Evolutionary conservation across 2,329 filamentous ascomycete species (phyloP), one percentile per base, ranked within the genome.

Genomic region (Trichoderma atrobrunneum): DNA sequence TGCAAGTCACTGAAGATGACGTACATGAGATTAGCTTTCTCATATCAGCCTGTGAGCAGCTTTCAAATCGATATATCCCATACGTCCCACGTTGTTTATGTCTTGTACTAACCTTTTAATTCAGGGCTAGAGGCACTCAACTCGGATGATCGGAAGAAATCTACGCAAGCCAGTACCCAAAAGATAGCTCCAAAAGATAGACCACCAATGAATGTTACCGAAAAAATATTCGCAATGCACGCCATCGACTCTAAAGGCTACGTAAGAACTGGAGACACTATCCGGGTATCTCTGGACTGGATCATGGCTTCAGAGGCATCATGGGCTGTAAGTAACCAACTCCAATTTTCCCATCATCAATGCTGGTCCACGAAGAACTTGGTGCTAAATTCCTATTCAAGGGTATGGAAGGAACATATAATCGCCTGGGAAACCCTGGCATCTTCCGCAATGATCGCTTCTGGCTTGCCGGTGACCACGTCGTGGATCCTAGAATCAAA

Each of bases 361-460:
- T 11, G 11, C 21, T 56, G 10, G 10, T 1, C 11, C 6, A 6
- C 6, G 32, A 7, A 21, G 0, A 30, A 30, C 0, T 5, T 7
- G 1, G 11, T 30, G 16, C 18, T 67, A 30, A 67, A 3, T 5
- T 26, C 6, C 8, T 16, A 4, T 7, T 30, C 18, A 39, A 70
- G 67, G 79, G 80, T 54, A 86, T 86, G 84, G 78, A 81, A 36
- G 76, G 76, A 51, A 82, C 80, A 5, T 84, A 84, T 73, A 77
- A 83, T 5, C 67, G 76, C 4, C 75, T 86, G 8, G 82, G 83
- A 3, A 74, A 76, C 14, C 83, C 83, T 0, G 80, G 81, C 4
- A 83, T 85, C n/a, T 85, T 81, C 72, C 83, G 85, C 10, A 87
- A 86, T 67, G 84, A 86, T 73, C 78, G 85, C 0, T 82, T 87